These are phyloP conservation scores for Colletotrichum cuscutae DNA, from an alignment of 2,329 filamentous ascomycete genomes.

Conservation along the genomic window DNA sequence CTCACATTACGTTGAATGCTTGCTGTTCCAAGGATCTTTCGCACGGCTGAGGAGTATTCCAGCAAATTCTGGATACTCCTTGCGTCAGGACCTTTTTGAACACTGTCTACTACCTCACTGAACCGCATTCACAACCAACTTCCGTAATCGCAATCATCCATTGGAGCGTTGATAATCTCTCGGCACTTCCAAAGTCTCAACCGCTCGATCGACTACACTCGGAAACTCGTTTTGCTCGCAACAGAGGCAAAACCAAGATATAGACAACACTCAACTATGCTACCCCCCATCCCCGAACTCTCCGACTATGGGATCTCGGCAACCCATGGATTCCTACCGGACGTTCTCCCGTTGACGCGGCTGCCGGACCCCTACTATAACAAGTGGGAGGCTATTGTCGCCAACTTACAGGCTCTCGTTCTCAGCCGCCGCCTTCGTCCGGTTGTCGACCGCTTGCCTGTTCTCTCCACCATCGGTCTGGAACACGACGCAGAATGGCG, in stretches of 20 bases:
- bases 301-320: constrained; percentile 84
- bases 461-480: constrained; percentile 85
- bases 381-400: constrained; percentile 89
- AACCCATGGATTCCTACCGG: constrained; percentile 87
- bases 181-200: not conserved
- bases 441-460: constrained; percentile 82
- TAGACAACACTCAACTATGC: constrained; percentile 50
- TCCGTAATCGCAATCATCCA: not conserved
- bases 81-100: constrained; percentile 64
- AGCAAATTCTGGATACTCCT: constrained; percentile 70
- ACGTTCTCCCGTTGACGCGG: constrained; percentile 79
- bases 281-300: constrained; percentile 70
- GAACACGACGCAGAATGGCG: constrained; percentile 91
- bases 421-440: constrained; percentile 85
- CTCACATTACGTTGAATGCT: constrained; percentile 22
- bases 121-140: constrained; percentile 27
- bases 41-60: constrained; percentile 73
- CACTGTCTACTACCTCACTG: constrained; percentile 20
- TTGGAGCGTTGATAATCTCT: not conserved
- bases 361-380: constrained; percentile 93
- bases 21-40: constrained; percentile 42
- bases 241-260: not conserved
- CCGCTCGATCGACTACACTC: not conserved
- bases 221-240: not conserved
- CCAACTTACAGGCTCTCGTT: constrained; percentile 88